phyloP scores from a whole-genome alignment of 768 basidiomycete species.

The Boletus bicolor region DNA sequence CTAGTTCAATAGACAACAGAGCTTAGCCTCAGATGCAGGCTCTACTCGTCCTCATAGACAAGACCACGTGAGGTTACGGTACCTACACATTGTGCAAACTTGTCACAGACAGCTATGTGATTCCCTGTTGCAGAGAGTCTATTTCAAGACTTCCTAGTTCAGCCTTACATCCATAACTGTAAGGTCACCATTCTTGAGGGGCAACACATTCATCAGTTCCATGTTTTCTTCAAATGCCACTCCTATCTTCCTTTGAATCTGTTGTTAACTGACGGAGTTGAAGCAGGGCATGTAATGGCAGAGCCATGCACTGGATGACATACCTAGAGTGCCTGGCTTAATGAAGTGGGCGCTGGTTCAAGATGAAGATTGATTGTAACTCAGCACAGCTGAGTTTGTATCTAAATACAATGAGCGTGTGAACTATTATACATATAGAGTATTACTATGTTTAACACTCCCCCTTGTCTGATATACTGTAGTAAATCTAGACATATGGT shows the following conservation, averaged over 20 bases:
- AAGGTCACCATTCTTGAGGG: not conserved
- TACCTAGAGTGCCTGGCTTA: no score
- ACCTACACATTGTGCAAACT: not conserved
- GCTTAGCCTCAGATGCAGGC: not conserved
- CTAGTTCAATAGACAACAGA: not conserved
- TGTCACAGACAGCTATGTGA: not conserved
- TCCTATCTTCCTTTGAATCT: not conserved
- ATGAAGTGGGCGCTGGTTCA: no score
- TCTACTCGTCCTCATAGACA: not conserved
- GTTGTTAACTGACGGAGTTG: not conserved
- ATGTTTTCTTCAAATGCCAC: constrained; percentile 10
- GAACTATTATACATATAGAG: no score
- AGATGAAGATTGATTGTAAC: no score
- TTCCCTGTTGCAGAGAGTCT: constrained; percentile 7
- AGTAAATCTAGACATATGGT: no score
- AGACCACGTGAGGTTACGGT: not conserved
- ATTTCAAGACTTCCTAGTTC: not conserved
- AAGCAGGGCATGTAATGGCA: not conserved
- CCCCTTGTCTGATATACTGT: no score
- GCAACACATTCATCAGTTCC: not conserved
- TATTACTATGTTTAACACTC: no score
- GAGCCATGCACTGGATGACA: no score
- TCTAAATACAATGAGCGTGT: no score
- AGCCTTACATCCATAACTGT: constrained; percentile 12
- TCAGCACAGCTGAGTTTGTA: no score